Evolutionary conservation across 305 asterid genomes (phyloP).

Genomic region (Withania somnifera): DNA sequence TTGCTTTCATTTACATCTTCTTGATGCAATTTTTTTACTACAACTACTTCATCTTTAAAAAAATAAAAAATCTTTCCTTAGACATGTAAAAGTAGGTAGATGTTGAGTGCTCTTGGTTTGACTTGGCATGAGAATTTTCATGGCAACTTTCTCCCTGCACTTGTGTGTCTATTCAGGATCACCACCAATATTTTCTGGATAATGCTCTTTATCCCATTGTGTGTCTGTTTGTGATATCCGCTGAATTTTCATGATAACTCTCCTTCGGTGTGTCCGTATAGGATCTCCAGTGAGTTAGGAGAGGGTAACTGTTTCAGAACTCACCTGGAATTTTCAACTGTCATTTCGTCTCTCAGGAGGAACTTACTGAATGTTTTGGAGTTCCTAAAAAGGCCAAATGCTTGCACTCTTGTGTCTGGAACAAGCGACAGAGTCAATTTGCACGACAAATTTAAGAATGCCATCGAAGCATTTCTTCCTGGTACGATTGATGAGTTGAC

Average conservation of each 20-base stretch:
- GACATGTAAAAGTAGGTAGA: not conserved
- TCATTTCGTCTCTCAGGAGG: conserved; percentile 46
- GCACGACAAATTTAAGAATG: conserved; percentile 67
- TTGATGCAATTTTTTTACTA: not conserved
- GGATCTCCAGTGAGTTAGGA: not conserved
- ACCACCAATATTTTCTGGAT: not conserved
- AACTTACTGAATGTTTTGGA: conserved; percentile 71
- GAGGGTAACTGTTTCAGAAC: not conserved
- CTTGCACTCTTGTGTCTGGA: conserved; percentile 75
- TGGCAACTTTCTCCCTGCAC: not conserved
- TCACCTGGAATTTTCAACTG: not conserved
- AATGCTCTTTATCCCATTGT: not conserved
- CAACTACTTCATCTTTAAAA: not conserved
- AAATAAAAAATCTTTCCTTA: not conserved
- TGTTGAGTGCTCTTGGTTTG: not conserved
- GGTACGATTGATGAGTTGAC: conserved; percentile 53
- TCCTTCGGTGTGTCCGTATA: not conserved
- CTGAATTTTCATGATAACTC: not conserved
- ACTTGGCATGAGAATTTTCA: not conserved
- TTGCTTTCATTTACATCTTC: not conserved
- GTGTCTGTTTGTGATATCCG: not conserved
- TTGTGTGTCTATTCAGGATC: not conserved
- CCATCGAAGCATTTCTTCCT: conserved; percentile 47
- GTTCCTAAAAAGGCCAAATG: conserved; percentile 82
- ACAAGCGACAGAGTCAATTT: conserved; percentile 74